Conservation (phyloP, 352 stramenopile genomes). For the Globisporangium nodosum region DNA sequence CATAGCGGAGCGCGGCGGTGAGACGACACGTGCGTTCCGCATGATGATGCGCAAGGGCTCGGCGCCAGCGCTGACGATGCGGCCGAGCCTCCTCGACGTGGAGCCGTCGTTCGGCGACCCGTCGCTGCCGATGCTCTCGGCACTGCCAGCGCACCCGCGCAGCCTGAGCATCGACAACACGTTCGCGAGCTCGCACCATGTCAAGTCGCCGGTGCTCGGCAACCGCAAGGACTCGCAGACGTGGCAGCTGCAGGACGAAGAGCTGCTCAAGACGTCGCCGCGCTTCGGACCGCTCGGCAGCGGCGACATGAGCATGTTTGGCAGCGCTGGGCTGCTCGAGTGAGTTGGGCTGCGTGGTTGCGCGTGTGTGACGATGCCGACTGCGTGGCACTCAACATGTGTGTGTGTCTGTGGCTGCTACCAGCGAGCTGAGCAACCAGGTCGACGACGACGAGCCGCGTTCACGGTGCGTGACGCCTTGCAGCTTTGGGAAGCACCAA, state of each 20-base stretch:
- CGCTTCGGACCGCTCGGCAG: slow-evolving; percentile 29
- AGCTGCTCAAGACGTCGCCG: slow-evolving; percentile 49
- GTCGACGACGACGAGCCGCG: slow-evolving; percentile 8
- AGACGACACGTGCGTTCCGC: slow-evolving; percentile 6
- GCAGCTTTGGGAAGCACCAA: not conserved
- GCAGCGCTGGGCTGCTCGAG: slow-evolving; percentile 7
- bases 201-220: slow-evolving; percentile 54
- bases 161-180: slow-evolving; percentile 43
- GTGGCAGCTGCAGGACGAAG: slow-evolving; percentile 66
- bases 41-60: slow-evolving; percentile 21
- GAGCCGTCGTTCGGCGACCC: slow-evolving; percentile 42
- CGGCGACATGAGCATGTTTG: slow-evolving; percentile 8
- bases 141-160: slow-evolving; percentile 31
- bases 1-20: not conserved
- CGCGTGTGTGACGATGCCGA: not conserved
- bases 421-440: slow-evolving; percentile 15
- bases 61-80: slow-evolving; percentile 11
- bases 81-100: slow-evolving; percentile 16
- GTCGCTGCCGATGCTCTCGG: slow-evolving; percentile 39
- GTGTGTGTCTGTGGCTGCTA: not conserved
- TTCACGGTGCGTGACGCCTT: slow-evolving; percentile 4
- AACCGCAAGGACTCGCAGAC: slow-evolving; percentile 59
- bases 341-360: not conserved
- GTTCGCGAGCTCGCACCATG: slow-evolving; percentile 19
- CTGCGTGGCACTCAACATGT: not conserved